Conservation (phyloP, 371 early-diverging fungal genomes). For the Actinomortierella ambigua region DNA sequence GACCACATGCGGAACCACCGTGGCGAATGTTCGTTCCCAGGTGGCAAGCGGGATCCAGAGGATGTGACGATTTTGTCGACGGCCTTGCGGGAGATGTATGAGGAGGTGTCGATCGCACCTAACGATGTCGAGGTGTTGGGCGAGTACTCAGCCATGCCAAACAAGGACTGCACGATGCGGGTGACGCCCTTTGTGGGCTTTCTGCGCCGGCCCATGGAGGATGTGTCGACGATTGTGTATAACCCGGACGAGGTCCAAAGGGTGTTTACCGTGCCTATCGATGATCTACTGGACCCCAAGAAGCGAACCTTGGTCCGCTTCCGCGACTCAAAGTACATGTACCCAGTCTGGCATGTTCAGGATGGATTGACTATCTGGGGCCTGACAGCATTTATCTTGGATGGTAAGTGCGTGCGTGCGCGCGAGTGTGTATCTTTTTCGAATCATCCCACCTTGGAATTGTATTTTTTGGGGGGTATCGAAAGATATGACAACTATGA, state of each 20-base stretch:
- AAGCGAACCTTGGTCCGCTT: conserved; percentile 57
- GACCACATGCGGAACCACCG: conserved; percentile 71
- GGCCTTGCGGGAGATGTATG: conserved; percentile 83
- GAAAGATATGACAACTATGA: too few species aligned
- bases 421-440: neutral
- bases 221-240: conserved; percentile 47
- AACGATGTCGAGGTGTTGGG: conserved; percentile 69
- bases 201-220: conserved; percentile 51
- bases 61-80: conserved; percentile 66
- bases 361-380: conserved; percentile 77
- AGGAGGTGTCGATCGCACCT: conserved; percentile 76
- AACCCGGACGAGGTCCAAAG: conserved; percentile 75
- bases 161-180: conserved; percentile 61
- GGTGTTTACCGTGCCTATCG: conserved; percentile 73
- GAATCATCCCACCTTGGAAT: neutral
- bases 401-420: conserved; percentile 49
- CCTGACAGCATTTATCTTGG: conserved; percentile 80
- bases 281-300: conserved; percentile 63
- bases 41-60: conserved; percentile 70
- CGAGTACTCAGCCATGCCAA: conserved; percentile 66
- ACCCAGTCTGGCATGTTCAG: conserved; percentile 71
- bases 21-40: conserved; percentile 88
- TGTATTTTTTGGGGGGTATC: too few species aligned
- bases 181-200: conserved; percentile 81
- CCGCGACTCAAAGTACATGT: conserved; percentile 56